Evolutionary conservation across 192 early-diverging fungal species (phyloP).

Genomic region (Allomyces javanicus): DNA sequence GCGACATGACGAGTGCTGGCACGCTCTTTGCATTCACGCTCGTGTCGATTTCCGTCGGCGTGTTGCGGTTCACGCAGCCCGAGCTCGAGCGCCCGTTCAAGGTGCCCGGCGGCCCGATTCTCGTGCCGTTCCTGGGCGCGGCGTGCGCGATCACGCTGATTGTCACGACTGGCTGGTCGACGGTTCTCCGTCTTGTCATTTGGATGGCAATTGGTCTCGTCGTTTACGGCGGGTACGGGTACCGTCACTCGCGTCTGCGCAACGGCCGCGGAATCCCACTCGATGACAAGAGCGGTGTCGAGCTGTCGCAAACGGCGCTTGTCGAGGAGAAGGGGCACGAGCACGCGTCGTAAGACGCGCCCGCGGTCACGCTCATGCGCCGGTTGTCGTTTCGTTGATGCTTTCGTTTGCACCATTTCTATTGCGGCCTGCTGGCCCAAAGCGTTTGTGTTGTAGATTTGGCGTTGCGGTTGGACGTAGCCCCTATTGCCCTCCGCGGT

Average conservation of each 20-base stretch:
- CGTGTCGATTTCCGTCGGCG: conserved; percentile 53
- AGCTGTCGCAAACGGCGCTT: too few relatives aligned
- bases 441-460: too few relatives aligned
- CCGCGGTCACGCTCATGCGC: too few relatives aligned
- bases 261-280: too few relatives aligned
- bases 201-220: conserved; percentile 60
- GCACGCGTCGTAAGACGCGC: too few relatives aligned
- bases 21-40: conserved; percentile 69
- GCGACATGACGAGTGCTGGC: conserved; percentile 67
- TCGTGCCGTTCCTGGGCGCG: conserved; percentile 46
- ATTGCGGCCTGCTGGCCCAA: too few relatives aligned
- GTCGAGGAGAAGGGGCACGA: too few relatives aligned
- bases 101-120: conserved; percentile 39
- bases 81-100: conserved; percentile 44
- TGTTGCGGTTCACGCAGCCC: conserved; percentile 61
- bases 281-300: too few relatives aligned
- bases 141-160: conserved; percentile 36
- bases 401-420: too few relatives aligned
- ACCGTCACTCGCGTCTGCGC: conserved; percentile 33
- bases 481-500: too few relatives aligned
- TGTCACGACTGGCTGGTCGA: conserved; percentile 36
- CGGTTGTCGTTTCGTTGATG: too few relatives aligned
- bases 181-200: conserved; percentile 50
- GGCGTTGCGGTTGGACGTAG: too few relatives aligned
- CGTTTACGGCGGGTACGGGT: conserved; percentile 48